Evolutionary conservation across 1,284 basidiomycete genomes (phyloP).

Genomic region (Moesziomyces parantarcticus): DNA sequence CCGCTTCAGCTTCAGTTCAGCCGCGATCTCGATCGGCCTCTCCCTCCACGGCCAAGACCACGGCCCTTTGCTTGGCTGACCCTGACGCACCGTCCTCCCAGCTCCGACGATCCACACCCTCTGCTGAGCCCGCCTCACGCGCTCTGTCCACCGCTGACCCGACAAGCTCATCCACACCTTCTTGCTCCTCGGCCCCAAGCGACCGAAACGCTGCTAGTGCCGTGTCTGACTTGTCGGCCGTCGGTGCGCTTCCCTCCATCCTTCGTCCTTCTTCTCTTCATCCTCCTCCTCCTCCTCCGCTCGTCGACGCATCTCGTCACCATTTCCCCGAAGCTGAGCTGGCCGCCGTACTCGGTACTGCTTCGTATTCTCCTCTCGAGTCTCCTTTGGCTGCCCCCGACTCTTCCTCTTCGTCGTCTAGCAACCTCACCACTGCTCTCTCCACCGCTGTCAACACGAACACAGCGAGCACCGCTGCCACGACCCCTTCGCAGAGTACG

Average conservation of each 20-base stretch:
- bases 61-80: background rate
- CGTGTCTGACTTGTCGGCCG: background rate
- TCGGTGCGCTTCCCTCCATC: conserved; percentile 1
- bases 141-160: conserved; percentile 5
- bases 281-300: conserved; percentile 4
- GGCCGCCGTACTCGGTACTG: background rate
- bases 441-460: conserved; percentile 7
- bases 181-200: conserved; percentile 10
- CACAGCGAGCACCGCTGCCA: conserved; percentile 15
- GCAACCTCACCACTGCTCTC: conserved; percentile 11
- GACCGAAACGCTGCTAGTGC: conserved; percentile 3
- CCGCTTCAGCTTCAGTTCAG: background rate
- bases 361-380: conserved; percentile 7
- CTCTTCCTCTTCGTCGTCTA: conserved; percentile 20
- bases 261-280: conserved; percentile 2
- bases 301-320: conserved; percentile 5
- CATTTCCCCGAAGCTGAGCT: conserved; percentile 1
- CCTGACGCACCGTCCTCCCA: background rate
- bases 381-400: background rate
- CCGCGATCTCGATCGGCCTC: background rate
- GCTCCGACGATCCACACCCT: background rate
- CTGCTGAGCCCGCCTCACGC: background rate
- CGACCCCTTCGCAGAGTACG: conserved; percentile 22
- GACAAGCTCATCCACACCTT: conserved; percentile 19
- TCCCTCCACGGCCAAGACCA: background rate